phyloP scores from a whole-genome alignment of 2,329 filamentous ascomycete genomes.

The Clarireedia homoeocarpa region DNA sequence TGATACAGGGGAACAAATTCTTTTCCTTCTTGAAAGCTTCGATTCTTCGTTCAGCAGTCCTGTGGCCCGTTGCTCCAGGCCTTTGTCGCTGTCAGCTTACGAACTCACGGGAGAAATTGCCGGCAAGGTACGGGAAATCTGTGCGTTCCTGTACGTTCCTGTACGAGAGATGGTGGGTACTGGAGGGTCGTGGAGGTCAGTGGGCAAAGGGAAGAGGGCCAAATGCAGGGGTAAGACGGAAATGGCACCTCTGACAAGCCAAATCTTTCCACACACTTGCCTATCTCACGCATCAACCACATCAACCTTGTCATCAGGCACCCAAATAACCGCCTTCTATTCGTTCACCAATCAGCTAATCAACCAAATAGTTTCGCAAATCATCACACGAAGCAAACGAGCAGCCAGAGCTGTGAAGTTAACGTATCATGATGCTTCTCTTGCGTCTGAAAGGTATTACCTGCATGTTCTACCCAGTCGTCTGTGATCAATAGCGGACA shows the following conservation, averaged over 20 bases:
- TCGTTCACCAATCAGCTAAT: not conserved
- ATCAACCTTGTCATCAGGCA: not conserved
- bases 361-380: not conserved
- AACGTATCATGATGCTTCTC: not conserved
- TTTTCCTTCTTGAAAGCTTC: not conserved
- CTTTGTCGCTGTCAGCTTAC: not conserved
- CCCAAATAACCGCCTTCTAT: not conserved
- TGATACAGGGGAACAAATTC: not conserved
- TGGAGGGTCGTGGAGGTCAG: not conserved
- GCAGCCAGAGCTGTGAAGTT: not conserved
- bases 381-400: not conserved
- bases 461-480: not conserved
- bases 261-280: not conserved
- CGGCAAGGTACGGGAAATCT: not conserved
- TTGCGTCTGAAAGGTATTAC: not conserved
- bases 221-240: conserved; percentile 6
- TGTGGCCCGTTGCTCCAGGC: not conserved
- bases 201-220: not conserved
- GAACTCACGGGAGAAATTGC: not conserved
- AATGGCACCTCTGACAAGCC: not conserved
- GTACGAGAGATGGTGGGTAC: not conserved
- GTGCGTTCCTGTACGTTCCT: not conserved
- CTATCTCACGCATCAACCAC: not conserved
- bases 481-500: not conserved
- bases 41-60: not conserved